Evolutionary conservation across 129 eudicot genomes (phyloP).

Genomic region (Flaveria linearis): DNA sequence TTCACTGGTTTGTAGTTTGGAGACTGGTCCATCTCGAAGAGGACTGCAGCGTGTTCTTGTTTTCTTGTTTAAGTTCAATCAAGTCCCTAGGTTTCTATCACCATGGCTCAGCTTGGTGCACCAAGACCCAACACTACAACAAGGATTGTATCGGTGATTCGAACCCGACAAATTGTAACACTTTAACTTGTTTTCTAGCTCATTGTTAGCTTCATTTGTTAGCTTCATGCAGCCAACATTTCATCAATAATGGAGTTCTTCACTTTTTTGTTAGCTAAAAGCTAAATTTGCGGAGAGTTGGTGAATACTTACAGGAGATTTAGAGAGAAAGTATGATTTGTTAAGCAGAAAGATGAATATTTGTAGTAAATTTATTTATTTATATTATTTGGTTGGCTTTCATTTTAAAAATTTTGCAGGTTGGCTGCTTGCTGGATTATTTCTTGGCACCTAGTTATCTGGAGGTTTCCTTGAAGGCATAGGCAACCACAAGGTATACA

Average conservation of each 20-base stretch:
- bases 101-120: background rate
- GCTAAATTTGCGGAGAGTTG: background rate
- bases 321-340: background rate
- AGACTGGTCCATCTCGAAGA: too few relatives aligned
- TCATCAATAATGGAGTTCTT: background rate
- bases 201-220: background rate
- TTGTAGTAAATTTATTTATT: conserved; percentile 12
- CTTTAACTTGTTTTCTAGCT: background rate
- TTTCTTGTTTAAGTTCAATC: too few relatives aligned
- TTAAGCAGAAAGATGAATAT: conserved; percentile 18
- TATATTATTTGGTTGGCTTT: background rate
- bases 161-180: too few relatives aligned
- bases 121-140: conserved; percentile 6
- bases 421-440: conserved; percentile 17
- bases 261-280: too few relatives aligned
- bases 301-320: conserved; percentile 1
- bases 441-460: background rate
- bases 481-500: background rate
- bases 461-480: background rate
- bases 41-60: too few relatives aligned
- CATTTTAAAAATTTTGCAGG: background rate
- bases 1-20: too few relatives aligned
- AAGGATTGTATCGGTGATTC: background rate
- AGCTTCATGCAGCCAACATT: too few relatives aligned
- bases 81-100: too few relatives aligned